phyloP scores from a whole-genome alignment of 2,329 filamentous ascomycete species.

The Exophiala calicioides region DNA sequence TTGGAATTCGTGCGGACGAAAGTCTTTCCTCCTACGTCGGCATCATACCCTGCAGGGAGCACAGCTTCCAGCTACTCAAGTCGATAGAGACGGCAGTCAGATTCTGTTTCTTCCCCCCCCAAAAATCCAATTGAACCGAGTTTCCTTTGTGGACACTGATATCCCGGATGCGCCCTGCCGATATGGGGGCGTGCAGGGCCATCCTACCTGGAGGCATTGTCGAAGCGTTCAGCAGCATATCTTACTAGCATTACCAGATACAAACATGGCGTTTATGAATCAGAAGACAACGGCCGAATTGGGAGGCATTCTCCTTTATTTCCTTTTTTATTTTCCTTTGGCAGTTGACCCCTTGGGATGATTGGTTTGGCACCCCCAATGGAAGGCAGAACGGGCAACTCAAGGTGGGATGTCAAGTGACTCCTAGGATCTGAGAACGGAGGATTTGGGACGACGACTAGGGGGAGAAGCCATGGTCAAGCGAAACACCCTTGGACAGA shows the following conservation, averaged over 20 bases:
- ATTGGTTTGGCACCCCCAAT: no score
- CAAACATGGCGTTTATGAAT: constrained; percentile 10
- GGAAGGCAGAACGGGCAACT: no score
- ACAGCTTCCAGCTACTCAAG: constrained; percentile 23
- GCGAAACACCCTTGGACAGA: neutral
- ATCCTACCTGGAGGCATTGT: constrained; percentile 2
- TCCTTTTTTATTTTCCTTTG: no score
- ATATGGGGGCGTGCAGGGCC: neutral
- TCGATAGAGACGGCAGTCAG: constrained; percentile 12
- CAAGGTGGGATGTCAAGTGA: no score
- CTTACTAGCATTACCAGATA: constrained; percentile 3
- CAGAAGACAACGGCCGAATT: constrained; percentile 16
- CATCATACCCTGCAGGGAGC: constrained; percentile 14
- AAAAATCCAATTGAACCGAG: neutral
- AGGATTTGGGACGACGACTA: no score
- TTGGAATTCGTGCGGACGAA: constrained; percentile 56
- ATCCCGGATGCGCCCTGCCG: constrained; percentile 3
- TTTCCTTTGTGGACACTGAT: constrained; percentile 15
- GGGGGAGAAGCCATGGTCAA: no score
- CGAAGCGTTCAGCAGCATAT: constrained; percentile 17
- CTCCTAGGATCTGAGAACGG: no score
- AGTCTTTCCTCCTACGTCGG: constrained; percentile 37
- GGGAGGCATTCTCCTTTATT: constrained; percentile 1
- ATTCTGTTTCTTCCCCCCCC: neutral
- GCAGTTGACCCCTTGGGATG: no score